Conservation (phyloP, 208 protist genomes). For the Leishmania arabica region DNA sequence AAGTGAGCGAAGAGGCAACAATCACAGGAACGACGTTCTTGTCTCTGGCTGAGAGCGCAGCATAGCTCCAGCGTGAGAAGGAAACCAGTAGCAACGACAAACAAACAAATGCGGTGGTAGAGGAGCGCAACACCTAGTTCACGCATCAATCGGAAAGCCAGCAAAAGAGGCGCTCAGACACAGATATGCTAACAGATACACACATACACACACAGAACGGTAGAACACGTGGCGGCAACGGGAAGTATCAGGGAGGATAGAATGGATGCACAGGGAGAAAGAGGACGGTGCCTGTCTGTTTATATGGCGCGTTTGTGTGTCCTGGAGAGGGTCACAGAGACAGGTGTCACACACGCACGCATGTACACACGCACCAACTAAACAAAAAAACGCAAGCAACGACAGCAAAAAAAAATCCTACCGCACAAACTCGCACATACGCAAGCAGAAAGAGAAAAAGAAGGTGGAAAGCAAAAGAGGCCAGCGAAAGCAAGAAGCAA, state of each 20-base stretch:
- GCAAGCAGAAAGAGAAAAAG: too few species aligned
- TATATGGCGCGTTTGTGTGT: neutral
- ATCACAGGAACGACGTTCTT: neutral
- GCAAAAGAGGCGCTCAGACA: constrained; percentile 1
- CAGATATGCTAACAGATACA: neutral
- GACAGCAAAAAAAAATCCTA: neutral
- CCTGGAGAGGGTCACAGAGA: neutral
- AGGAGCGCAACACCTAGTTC: too few species aligned
- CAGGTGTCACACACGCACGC: neutral
- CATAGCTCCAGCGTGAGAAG: neutral
- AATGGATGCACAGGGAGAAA: neutral
- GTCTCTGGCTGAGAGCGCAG: neutral
- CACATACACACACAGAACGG: neutral
- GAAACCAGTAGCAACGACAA: neutral
- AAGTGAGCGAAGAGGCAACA: neutral
- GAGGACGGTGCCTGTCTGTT: neutral
- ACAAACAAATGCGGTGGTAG: neutral
- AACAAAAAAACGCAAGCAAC: neutral
- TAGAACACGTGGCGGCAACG: neutral
- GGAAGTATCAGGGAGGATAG: neutral
- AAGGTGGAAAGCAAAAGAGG: too few species aligned
- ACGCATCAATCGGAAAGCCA: neutral
- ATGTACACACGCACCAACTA: too few species aligned
- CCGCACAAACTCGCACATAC: neutral
- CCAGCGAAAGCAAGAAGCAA: too few species aligned